Base-by-base conservation (phyloP, 2,329 filamentous ascomycete genomes). In the Colletotrichum trifolii region DNA sequence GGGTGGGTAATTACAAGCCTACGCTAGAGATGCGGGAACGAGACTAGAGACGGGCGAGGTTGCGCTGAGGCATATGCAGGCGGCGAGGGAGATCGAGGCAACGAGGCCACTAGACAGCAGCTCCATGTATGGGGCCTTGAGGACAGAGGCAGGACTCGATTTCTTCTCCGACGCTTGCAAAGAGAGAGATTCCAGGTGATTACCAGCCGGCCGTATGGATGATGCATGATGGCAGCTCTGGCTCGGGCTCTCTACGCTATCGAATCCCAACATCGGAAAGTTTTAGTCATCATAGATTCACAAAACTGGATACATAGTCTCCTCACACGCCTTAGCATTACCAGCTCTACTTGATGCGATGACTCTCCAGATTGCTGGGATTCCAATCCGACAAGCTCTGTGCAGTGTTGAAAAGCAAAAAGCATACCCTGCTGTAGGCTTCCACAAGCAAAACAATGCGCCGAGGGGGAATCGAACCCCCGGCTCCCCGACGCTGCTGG, bases 391-490 rank as follows among this genome's bases (percentile, higher is more conserved):
- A 25, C 25, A 25, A 25, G 25, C 4, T 25, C 15, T 46, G 17
- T 13, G n/a, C 6, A 15, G 6, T 11, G n/a, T 6, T 9, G 10
- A 2, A 46, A 46, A 10, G 10, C 25, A 17, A n/a, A 3, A 15
- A 46, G 17, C 3, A 9, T 2, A 4, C 9, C 9, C 2, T 4
- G 6, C 7, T 46, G 1, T 9, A 11, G 15, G 12, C 15, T n/a
- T 3, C 7, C 10, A 46, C 5, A 2, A 15, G 11, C 25, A 52
- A 63, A 63, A 60, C 1, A 2, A 2, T 63, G 60, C 60, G 54
- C 55, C 60, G 54, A 63, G 54, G 47, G 54, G 60, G 54, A 59
- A 59, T 60, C 60, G 54, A 63, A 59, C 54, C 60, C 60, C 60
- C 60, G 60, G 60, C 60, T 59, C 54, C 60, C 60, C 60, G 60